These are phyloP conservation scores for Pleurotus platypus DNA, from an alignment of 768 basidiomycete species.

Conservation along the genomic window DNA sequence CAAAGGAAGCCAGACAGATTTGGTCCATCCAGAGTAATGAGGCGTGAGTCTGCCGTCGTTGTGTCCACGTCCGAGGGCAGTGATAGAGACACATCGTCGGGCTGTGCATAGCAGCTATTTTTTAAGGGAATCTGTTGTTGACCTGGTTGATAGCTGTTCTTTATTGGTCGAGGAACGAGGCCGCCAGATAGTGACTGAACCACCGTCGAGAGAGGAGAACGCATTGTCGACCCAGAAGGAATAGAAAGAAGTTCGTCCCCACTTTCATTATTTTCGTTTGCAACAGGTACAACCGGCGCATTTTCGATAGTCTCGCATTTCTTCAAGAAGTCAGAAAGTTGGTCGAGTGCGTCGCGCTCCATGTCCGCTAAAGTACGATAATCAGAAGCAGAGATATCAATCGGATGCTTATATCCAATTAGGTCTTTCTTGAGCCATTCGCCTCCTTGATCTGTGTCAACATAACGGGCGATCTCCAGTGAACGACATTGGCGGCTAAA, in stretches of 20 bases:
- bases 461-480: slow-evolving; percentile 32
- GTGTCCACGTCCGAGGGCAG: no score
- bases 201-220: background rate
- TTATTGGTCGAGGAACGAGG: background rate
- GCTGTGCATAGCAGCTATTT: no score
- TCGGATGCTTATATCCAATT: slow-evolving; percentile 16
- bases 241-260: background rate
- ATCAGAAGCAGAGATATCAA: background rate
- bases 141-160: background rate
- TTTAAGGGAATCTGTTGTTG: no score
- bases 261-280: no score
- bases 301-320: background rate
- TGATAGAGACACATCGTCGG: no score
- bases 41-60: no score
- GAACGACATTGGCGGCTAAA: slow-evolving; percentile 27
- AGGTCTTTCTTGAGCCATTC: slow-evolving; percentile 37
- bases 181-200: background rate
- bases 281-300: no score
- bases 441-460: slow-evolving; percentile 24
- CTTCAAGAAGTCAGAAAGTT: slow-evolving; percentile 9
- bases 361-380: slow-evolving; percentile 13
- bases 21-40: background rate
- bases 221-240: no score
- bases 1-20: slow-evolving; percentile 1
- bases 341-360: slow-evolving; percentile 23